These are phyloP conservation scores for Trichoderma gamsii DNA, from an alignment of 495 filamentous ascomycete species.

Conservation along the genomic window DNA sequence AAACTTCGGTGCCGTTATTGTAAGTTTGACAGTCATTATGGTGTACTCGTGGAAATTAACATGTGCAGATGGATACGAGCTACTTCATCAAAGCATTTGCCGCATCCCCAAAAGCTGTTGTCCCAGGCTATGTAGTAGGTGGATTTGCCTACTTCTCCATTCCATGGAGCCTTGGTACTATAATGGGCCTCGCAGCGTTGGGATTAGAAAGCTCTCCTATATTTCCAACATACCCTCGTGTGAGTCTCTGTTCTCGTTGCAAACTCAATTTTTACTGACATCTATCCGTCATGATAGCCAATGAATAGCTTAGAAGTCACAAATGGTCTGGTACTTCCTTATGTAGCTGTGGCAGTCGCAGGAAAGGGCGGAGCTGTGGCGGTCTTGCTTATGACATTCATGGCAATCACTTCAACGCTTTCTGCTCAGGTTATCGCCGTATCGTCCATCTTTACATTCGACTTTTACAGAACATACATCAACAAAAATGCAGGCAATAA, in stretches of 20 bases:
- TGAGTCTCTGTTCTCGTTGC: background rate
- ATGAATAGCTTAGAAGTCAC: slow-evolving; percentile 37
- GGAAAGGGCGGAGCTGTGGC: slow-evolving; percentile 43
- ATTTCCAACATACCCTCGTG: slow-evolving; percentile 36
- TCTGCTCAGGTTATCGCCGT: slow-evolving; percentile 51
- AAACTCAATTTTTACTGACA: background rate
- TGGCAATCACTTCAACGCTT: slow-evolving; percentile 45
- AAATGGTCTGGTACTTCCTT: slow-evolving; percentile 41
- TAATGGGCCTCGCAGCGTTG: slow-evolving; percentile 41
- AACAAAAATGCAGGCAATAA: slow-evolving; percentile 37
- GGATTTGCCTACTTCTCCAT: slow-evolving; percentile 46
- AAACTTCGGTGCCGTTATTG: slow-evolving; percentile 36
- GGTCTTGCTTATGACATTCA: slow-evolving; percentile 45
- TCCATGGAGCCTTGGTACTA: slow-evolving; percentile 44
- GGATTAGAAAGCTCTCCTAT: slow-evolving; percentile 40
- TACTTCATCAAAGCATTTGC: slow-evolving; percentile 49
- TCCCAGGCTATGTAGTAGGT: slow-evolving; percentile 44
- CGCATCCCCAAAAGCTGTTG: slow-evolving; percentile 36
- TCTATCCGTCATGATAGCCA: slow-evolving; percentile 34
- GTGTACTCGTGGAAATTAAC: background rate
- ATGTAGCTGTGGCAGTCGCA: slow-evolving; percentile 40
- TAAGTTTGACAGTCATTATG: background rate
- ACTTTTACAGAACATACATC: slow-evolving; percentile 50
- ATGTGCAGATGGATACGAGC: slow-evolving; percentile 34
- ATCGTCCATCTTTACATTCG: slow-evolving; percentile 48